Evolutionary conservation across 768 basidiomycete species (phyloP).

Genomic region (Neoboletus subvelutipes): DNA sequence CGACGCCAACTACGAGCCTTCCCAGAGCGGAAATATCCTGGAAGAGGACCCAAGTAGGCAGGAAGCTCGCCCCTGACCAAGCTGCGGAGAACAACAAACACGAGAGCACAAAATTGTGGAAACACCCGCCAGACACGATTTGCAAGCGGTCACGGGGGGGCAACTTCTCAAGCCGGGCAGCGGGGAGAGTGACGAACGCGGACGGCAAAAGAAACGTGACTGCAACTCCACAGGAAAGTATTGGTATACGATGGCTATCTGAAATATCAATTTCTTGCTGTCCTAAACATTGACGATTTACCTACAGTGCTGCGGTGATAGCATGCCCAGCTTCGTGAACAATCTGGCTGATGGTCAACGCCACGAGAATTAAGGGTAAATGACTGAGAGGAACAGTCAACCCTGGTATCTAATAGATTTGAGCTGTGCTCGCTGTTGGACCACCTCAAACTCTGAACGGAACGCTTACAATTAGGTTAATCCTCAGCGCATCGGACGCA

Average conservation of each 20-base stretch:
- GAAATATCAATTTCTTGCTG: not conserved
- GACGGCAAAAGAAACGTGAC: constrained; percentile 66
- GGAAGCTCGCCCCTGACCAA: constrained; percentile 30
- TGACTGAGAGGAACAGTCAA: constrained; percentile 76
- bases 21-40: constrained; percentile 52
- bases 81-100: constrained; percentile 41
- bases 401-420: constrained; percentile 66
- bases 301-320: constrained; percentile 71
- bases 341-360: constrained; percentile 64
- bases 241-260: constrained; percentile 61
- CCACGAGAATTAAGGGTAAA: constrained; percentile 60
- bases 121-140: constrained; percentile 71
- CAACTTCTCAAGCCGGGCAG: constrained; percentile 36
- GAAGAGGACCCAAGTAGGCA: constrained; percentile 43
- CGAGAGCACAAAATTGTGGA: constrained; percentile 71
- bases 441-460: not conserved
- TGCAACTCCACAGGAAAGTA: constrained; percentile 60
- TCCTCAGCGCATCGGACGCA: constrained; percentile 9
- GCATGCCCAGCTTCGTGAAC: constrained; percentile 83
- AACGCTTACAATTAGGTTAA: constrained; percentile 34
- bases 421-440: not conserved
- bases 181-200: constrained; percentile 68
- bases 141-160: constrained; percentile 50
- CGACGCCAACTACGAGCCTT: constrained; percentile 53
- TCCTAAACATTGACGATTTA: not conserved